Evolutionary conservation across 1,284 basidiomycete species (phyloP).

Genomic region (Irpex lacteus): DNA sequence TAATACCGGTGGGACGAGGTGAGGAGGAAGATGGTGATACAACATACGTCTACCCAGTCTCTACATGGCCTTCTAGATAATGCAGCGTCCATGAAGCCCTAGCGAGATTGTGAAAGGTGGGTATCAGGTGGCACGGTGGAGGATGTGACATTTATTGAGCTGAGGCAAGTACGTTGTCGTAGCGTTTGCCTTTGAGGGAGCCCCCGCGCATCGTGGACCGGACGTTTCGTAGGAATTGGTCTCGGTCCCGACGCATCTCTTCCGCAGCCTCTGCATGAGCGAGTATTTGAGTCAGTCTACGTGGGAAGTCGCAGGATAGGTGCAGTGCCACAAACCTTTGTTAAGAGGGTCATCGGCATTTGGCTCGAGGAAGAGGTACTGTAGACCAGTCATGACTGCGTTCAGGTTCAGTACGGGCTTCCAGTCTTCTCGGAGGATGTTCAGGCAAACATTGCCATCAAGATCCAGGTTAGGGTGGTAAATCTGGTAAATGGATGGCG

Average conservation of each 20-base stretch:
- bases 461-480: conserved; percentile 99
- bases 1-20: background rate
- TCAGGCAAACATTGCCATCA: conserved; percentile 95
- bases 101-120: background rate
- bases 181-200: conserved; percentile 71
- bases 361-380: conserved; percentile 98
- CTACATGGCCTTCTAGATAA: background rate
- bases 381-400: conserved; percentile 95
- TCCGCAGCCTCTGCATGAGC: conserved; percentile 83
- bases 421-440: conserved; percentile 99
- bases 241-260: conserved; percentile 84
- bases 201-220: conserved; percentile 81
- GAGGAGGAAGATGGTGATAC: background rate
- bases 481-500: conserved; percentile 56
- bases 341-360: conserved; percentile 99
- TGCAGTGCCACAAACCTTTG: conserved; percentile 68
- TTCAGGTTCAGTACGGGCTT: conserved; percentile 98
- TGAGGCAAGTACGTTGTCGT: conserved; percentile 64
- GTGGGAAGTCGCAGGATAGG: background rate
- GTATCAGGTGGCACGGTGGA: background rate
- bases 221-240: conserved; percentile 81
- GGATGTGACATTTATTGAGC: conserved; percentile 29
- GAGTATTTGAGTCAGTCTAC: conserved; percentile 2
- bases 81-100: background rate
- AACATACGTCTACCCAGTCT: background rate